Percentiles rank a stretch among this genome's conserved stretches.
These are phyloP conservation scores for Stentor coeruleus DNA, from an alignment of 73 alveolate genomes.

Conservation along the genomic window DNA sequence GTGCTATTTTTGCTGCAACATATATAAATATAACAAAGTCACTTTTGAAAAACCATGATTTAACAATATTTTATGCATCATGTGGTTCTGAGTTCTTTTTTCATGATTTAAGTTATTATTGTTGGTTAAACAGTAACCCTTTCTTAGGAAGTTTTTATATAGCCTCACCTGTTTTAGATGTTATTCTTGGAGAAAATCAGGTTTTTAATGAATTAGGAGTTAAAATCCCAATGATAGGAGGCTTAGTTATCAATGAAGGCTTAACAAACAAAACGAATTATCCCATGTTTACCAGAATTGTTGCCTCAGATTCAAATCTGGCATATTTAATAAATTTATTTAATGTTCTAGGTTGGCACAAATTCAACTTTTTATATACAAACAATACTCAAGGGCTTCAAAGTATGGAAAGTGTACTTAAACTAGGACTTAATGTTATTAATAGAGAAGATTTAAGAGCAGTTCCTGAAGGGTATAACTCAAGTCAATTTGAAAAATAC, in stretches of 20 bases:
- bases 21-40: not conserved
- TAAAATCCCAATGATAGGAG: not conserved
- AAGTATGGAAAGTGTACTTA: not conserved
- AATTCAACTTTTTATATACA: not conserved
- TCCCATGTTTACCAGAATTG: not conserved
- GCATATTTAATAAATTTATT: not conserved
- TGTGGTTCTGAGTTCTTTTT: not conserved
- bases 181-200: not conserved
- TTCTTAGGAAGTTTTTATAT: not conserved
- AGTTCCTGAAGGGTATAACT: not conserved
- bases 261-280: not conserved
- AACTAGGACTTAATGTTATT: not conserved
- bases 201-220: not conserved
- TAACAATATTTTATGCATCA: not conserved
- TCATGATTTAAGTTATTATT: not conserved
- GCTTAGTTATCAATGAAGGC: not conserved
- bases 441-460: not conserved
- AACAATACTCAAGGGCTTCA: not conserved
- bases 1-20: not conserved
- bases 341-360: not conserved
- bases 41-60: not conserved
- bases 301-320: not conserved
- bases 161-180: not conserved
- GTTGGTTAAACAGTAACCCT: not conserved
- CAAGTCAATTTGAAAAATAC: not conserved